Percentiles rank a stretch among this genome's conserved stretches.
These are phyloP conservation scores for Auricularia cornea DNA, from an alignment of 768 basidiomycete species.

Conservation along the genomic window DNA sequence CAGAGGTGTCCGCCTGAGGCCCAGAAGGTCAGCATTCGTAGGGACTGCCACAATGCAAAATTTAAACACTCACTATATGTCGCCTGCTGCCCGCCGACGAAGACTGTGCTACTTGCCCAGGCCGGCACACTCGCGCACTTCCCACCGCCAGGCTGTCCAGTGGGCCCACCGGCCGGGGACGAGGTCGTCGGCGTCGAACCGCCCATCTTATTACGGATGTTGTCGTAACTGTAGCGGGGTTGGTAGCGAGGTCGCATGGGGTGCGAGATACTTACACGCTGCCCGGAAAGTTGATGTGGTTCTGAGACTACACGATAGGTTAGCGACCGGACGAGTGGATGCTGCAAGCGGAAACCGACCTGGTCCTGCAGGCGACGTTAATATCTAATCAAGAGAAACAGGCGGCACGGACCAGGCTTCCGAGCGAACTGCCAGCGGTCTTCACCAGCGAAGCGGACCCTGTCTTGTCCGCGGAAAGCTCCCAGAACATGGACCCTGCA, in stretches of 20 bases:
- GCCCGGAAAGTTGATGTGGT: background rate
- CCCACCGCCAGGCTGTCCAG: conserved; percentile 10
- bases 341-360: too few species aligned
- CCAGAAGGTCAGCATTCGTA: too few species aligned
- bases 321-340: too few species aligned
- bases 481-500: conserved; percentile 66
- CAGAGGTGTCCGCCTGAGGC: background rate
- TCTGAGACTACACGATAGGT: conserved; percentile 44
- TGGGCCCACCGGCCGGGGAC: conserved; percentile 16
- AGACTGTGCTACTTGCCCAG: conserved; percentile 40
- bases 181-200: conserved; percentile 8
- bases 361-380: too few species aligned
- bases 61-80: conserved; percentile 28
- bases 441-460: conserved; percentile 52
- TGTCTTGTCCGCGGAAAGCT: conserved; percentile 50
- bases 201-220: conserved; percentile 58
- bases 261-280: too few species aligned
- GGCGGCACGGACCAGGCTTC: conserved; percentile 12
- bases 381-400: too few species aligned
- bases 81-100: conserved; percentile 37
- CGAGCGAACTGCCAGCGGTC: conserved; percentile 38
- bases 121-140: conserved; percentile 33
- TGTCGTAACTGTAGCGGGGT: conserved; percentile 47
- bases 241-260: too few species aligned
- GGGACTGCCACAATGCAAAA: too few species aligned